phyloP scores from a whole-genome alignment of 148 eudicot genomes.

The Heliamphora exappendiculata region DNA sequence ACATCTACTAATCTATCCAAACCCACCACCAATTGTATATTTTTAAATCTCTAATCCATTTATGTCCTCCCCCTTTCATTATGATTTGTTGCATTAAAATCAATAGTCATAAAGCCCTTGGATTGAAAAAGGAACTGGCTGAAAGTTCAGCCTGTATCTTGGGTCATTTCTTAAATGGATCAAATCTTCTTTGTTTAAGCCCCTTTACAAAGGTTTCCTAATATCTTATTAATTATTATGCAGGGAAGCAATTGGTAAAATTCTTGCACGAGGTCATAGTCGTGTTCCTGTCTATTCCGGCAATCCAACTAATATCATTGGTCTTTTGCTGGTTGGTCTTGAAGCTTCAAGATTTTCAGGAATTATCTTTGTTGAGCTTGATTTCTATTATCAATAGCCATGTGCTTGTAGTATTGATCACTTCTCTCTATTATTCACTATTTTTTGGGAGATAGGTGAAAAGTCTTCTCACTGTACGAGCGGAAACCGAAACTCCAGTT shows the following conservation, averaged over 20 bases:
- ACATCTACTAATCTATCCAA: neutral
- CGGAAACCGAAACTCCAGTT: constrained; percentile 89
- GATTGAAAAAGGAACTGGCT: neutral
- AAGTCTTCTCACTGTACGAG: constrained; percentile 85
- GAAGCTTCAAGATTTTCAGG: neutral
- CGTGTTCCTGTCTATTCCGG: constrained; percentile 86
- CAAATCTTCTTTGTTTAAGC: neutral
- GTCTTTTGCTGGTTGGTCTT: constrained; percentile 65
- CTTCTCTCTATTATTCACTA: neutral
- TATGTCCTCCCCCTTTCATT: neutral
- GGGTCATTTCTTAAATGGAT: neutral
- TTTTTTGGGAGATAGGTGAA: constrained; percentile 48
- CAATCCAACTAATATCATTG: constrained; percentile 73
- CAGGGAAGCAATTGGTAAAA: constrained; percentile 93
- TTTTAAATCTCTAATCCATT: neutral
- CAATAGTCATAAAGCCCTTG: neutral
- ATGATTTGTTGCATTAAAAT: neutral
- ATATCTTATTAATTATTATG: constrained; percentile 14
- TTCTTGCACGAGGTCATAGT: constrained; percentile 91
- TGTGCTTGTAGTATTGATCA: neutral
- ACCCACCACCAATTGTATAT: neutral
- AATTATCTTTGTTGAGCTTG: neutral
- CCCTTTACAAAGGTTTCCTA: neutral
- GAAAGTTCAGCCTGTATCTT: neutral
- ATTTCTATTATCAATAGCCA: constrained; percentile 1